A percentile compares a stretch with the other conserved stretches of the same genome.
Conservation (phyloP, 108 stramenopile genomes). For the Ochromonas danica region DNA sequence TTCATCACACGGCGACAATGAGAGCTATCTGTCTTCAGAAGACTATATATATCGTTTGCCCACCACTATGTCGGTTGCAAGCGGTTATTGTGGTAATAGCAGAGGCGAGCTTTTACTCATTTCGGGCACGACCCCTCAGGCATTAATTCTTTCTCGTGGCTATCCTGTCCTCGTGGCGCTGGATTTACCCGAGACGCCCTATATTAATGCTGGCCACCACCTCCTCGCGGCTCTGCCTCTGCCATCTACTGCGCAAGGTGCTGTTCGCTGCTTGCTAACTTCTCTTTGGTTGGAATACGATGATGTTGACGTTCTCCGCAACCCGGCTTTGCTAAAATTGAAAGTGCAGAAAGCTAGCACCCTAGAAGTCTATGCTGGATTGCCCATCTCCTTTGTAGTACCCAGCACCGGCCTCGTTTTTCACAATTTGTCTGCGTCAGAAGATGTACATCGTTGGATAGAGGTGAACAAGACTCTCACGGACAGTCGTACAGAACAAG, state of each 20-base stretch:
- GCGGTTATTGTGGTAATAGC: too few relatives aligned
- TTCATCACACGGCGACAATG: too few relatives aligned
- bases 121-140: too few relatives aligned
- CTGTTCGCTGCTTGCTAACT: background rate
- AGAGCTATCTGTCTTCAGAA: too few relatives aligned
- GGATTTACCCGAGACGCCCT: background rate
- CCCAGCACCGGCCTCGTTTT: background rate
- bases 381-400: background rate
- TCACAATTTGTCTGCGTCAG: background rate
- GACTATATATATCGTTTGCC: background rate
- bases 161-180: background rate
- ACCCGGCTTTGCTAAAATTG: background rate
- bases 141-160: too few relatives aligned
- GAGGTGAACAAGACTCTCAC: conserved; percentile 6
- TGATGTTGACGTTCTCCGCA: background rate
- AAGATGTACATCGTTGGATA: background rate
- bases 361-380: background rate
- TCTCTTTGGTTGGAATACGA: conserved; percentile 11
- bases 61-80: background rate
- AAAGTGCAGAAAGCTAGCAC: background rate
- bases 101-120: too few relatives aligned
- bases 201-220: background rate
- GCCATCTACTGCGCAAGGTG: background rate
- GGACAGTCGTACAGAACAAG: conserved; percentile 27
- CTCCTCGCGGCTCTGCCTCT: background rate